A percentile compares a stretch with the other conserved stretches of the same genome.
These are phyloP conservation scores for Candida schatavii DNA, from an alignment of 805 yeast species.

Conservation along the genomic window DNA sequence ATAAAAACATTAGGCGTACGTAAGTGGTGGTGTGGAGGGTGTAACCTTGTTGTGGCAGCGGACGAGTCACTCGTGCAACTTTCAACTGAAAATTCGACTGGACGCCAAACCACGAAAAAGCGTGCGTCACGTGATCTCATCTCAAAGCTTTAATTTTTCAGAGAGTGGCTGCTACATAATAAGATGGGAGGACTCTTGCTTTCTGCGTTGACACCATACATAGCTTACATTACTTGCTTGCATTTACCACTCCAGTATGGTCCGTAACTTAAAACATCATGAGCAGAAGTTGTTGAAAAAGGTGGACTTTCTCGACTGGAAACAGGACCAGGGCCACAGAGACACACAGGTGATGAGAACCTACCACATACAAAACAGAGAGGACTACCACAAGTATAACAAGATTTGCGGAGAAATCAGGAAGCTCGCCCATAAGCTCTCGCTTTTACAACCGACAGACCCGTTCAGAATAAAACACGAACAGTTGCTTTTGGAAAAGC, in stretches of 20 bases:
- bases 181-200: no score
- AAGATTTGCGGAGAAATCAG: constrained; percentile 89
- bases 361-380: constrained; percentile 90
- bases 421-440: constrained; percentile 79
- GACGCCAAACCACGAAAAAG: no score
- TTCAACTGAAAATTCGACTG: no score
- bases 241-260: constrained; percentile 45
- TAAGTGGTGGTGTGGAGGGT: no score
- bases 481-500: constrained; percentile 79
- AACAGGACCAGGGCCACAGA: constrained; percentile 91
- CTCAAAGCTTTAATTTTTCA: no score
- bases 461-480: constrained; percentile 88
- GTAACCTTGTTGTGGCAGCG: no score
- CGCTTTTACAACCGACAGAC: constrained; percentile 83
- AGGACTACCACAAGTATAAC: constrained; percentile 93
- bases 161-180: no score
- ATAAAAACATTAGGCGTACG: not conserved
- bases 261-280: constrained; percentile 86
- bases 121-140: no score
- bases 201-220: no score
- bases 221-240: no score
- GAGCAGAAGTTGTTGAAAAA: constrained; percentile 92
- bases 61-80: no score
- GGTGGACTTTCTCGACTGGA: constrained; percentile 97
- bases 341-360: constrained; percentile 96